Conservation (phyloP, 441 rosid species). For the Gossypium aridum region DNA sequence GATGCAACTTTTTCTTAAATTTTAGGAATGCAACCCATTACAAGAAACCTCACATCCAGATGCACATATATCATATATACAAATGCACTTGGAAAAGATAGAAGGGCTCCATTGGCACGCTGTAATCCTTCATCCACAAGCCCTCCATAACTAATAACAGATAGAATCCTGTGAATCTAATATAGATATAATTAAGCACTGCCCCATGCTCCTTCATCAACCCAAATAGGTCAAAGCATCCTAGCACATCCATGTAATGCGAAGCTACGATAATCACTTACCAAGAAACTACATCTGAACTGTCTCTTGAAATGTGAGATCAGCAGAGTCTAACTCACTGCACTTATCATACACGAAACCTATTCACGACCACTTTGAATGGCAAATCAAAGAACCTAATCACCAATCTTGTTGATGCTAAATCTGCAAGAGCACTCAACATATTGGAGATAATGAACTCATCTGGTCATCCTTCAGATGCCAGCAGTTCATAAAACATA, state of each 20-base stretch:
- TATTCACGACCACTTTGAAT: conserved; percentile 24
- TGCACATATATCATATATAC: background rate
- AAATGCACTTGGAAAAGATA: background rate
- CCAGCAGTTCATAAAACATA: conserved; percentile 32
- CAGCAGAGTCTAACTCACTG: conserved; percentile 34
- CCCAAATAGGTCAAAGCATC: conserved; percentile 28
- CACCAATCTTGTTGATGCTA: conserved; percentile 34
- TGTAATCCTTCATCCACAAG: conserved; percentile 28
- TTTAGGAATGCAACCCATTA: background rate
- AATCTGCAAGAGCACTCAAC: conserved; percentile 44
- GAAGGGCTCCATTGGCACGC: background rate
- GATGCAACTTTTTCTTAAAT: background rate
- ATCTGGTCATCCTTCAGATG: conserved; percentile 33
- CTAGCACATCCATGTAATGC: conserved; percentile 47
- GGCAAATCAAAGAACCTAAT: conserved; percentile 40
- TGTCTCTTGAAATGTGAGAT: conserved; percentile 24
- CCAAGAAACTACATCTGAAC: conserved; percentile 42
- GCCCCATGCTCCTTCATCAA: conserved; percentile 28
- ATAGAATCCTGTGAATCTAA: conserved; percentile 27
- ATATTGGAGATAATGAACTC: conserved; percentile 41
- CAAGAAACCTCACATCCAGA: background rate
- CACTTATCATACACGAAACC: conserved; percentile 43
- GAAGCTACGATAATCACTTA: conserved; percentile 45
- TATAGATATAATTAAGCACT: conserved; percentile 21
- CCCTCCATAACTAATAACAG: conserved; percentile 38